Evolutionary conservation across 179 eudicot species (phyloP).

Genomic region (Nepenthes alata): DNA sequence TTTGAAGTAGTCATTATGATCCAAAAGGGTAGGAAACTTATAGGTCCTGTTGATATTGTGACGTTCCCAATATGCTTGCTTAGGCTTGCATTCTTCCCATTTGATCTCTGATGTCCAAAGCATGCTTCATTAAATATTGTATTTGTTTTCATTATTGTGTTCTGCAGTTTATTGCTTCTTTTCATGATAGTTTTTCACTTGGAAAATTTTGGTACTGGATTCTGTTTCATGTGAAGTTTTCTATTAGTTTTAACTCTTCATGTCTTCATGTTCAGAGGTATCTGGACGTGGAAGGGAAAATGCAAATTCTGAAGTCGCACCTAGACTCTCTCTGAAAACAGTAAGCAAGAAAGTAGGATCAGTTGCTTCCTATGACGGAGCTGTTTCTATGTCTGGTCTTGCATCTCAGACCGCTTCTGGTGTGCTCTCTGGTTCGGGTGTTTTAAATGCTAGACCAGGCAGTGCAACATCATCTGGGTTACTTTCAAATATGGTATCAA

Average conservation of each 20-base stretch:
- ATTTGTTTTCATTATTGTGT: not conserved
- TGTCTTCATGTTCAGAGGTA: slow-evolving; percentile 30
- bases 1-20: no score
- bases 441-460: slow-evolving; percentile 83
- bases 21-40: no score
- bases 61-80: no score
- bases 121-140: not conserved
- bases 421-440: slow-evolving; percentile 95
- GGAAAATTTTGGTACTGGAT: no score
- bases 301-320: slow-evolving; percentile 42
- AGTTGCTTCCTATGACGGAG: slow-evolving; percentile 49
- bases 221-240: no score
- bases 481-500: slow-evolving; percentile 73
- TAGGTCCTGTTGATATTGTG: no score
- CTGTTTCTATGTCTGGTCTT: slow-evolving; percentile 69
- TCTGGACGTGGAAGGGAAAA: slow-evolving; percentile 80
- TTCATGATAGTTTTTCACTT: no score
- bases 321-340: slow-evolving; percentile 42
- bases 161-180: no score
- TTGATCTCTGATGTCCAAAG: no score
- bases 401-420: slow-evolving; percentile 88
- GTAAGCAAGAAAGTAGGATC: slow-evolving; percentile 44
- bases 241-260: not conserved
- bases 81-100: no score
- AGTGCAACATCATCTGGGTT: slow-evolving; percentile 90